A percentile compares a stretch with the other conserved stretches of the same genome.
Conservation (phyloP, 2,329 filamentous ascomycete genomes). For the Dothiorella sarmentorum region DNA sequence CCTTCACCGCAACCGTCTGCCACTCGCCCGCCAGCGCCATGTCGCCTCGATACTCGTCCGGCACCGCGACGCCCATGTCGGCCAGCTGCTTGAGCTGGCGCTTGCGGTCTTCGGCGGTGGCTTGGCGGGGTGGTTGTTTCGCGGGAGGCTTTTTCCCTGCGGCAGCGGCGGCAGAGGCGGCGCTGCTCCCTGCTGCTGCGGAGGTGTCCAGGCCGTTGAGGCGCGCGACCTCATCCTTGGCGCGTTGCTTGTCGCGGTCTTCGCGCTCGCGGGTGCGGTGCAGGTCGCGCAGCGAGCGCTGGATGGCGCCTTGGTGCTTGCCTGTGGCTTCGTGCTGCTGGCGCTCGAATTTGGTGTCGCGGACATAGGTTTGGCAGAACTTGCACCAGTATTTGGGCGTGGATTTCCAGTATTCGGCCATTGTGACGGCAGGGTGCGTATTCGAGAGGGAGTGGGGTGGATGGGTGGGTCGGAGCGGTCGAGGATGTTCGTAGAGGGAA, state of each 20-base stretch:
- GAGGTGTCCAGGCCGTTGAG: constrained; percentile 70
- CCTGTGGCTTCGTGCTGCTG: constrained; percentile 84
- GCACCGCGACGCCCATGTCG: constrained; percentile 80
- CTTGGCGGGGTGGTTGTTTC: constrained; percentile 39
- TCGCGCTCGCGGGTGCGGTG: constrained; percentile 80
- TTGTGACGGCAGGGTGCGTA: constrained; percentile 38
- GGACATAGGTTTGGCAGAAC: constrained; percentile 84
- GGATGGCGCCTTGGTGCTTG: constrained; percentile 80
- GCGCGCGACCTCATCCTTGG: constrained; percentile 79
- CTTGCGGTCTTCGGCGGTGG: constrained; percentile 66
- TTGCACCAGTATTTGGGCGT: constrained; percentile 99
- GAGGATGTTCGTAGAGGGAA: not conserved
- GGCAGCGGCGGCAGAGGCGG: constrained; percentile 31
- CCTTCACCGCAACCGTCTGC: constrained; percentile 59
- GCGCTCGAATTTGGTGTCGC: constrained; percentile 87
- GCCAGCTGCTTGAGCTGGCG: constrained; percentile 83
- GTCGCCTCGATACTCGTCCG: constrained; percentile 71
- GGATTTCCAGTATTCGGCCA: constrained; percentile 99
- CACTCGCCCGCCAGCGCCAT: constrained; percentile 89
- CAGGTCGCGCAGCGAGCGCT: constrained; percentile 84
- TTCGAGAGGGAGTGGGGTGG: not conserved
- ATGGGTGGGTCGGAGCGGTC: not conserved
- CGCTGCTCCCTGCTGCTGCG: too few species aligned
- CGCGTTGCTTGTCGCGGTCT: constrained; percentile 75
- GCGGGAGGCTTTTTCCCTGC: constrained; percentile 27